These are phyloP conservation scores for Juglanconis sp. DNA, from an alignment of 2,329 filamentous ascomycete genomes.

Conservation along the genomic window DNA sequence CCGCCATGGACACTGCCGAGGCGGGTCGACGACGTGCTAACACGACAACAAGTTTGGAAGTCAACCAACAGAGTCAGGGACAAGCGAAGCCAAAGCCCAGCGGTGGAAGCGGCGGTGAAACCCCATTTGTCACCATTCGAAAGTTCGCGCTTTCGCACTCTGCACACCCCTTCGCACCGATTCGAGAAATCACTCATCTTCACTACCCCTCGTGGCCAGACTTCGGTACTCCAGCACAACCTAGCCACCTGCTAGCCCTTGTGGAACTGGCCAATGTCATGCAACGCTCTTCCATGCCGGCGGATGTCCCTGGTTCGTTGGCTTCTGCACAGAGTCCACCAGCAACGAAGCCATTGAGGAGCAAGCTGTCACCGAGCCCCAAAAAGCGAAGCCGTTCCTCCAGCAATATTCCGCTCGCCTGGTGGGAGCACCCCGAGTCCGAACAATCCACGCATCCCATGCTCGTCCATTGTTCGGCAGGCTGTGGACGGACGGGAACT, in stretches of 20 bases:
- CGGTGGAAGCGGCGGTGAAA: slow-evolving; percentile 41
- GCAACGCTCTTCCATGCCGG: slow-evolving; percentile 55
- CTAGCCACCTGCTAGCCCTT: slow-evolving; percentile 78
- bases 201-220: slow-evolving; percentile 98
- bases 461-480: slow-evolving; percentile 91
- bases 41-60: slow-evolving; percentile 46
- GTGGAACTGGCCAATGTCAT: slow-evolving; percentile 84
- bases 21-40: slow-evolving; percentile 50
- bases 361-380: slow-evolving; percentile 6
- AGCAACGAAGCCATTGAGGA: neutral
- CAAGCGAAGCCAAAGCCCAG: slow-evolving; percentile 27
- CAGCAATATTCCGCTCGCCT: slow-evolving; percentile 35
- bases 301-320: slow-evolving; percentile 36
- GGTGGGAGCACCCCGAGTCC: slow-evolving; percentile 59
- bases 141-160: slow-evolving; percentile 82
- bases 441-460: slow-evolving; percentile 61
- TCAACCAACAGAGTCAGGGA: slow-evolving; percentile 25
- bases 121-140: slow-evolving; percentile 76
- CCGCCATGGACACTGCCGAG: slow-evolving; percentile 29
- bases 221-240: slow-evolving; percentile 88
- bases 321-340: neutral
- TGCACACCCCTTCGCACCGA: slow-evolving; percentile 74
- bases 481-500: slow-evolving; percentile 90
- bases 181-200: slow-evolving; percentile 90
- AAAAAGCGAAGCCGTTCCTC: slow-evolving; percentile 20